phyloP scores from a whole-genome alignment of 1,284 basidiomycete genomes.

The Irpex sp. region DNA sequence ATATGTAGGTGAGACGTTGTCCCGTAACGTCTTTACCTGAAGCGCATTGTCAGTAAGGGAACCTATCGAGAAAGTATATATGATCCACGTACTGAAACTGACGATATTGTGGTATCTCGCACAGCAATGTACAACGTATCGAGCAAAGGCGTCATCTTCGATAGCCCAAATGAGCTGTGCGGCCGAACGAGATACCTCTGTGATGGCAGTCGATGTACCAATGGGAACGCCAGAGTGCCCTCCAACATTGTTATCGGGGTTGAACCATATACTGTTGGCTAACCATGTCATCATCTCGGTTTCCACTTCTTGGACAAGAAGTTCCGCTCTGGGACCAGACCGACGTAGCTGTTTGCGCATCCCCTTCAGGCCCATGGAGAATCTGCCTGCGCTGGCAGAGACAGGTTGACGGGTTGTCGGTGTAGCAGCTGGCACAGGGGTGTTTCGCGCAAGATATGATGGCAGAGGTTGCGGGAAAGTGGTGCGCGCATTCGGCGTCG shows the following conservation, averaged over 20 bases:
- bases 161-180: conserved; percentile 69
- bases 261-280: conserved; percentile 45
- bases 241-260: conserved; percentile 41
- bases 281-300: conserved; percentile 63
- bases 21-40: conserved; percentile 66
- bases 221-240: conserved; percentile 37
- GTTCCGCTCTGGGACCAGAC: conserved; percentile 54
- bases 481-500: conserved; percentile 38
- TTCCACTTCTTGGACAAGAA: conserved; percentile 64
- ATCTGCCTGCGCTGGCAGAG: conserved; percentile 68
- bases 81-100: conserved; percentile 73
- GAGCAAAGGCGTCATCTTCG: conserved; percentile 62
- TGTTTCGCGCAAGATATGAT: conserved; percentile 57
- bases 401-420: conserved; percentile 41
- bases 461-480: conserved; percentile 79
- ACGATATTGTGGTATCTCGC: conserved; percentile 75
- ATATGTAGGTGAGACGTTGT: conserved; percentile 66
- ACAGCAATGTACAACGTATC: conserved; percentile 78
- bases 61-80: not conserved
- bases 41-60: not conserved
- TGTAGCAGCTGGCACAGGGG: conserved; percentile 42
- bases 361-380: conserved; percentile 71
- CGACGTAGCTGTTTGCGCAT: conserved; percentile 63
- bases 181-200: conserved; percentile 62
- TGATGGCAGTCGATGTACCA: conserved; percentile 49